Conservation (phyloP, 164 flowering plant species). For the Tetracentron sinense region DNA sequence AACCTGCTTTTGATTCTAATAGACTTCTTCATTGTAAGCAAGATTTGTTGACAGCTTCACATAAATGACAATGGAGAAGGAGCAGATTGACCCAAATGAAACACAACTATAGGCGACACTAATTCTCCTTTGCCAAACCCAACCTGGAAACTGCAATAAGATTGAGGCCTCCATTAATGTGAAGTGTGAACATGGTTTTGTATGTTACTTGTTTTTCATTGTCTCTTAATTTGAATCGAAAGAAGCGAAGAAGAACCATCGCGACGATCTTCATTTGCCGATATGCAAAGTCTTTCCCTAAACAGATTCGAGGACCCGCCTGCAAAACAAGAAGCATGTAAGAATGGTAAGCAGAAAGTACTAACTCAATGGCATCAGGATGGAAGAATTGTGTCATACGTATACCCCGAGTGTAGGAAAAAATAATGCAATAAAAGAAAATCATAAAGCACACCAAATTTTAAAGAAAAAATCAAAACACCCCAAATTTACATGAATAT, state of each 20-base stretch:
- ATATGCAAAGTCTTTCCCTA: slow-evolving; percentile 78
- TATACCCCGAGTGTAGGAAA: too few relatives aligned
- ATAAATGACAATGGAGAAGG: neutral
- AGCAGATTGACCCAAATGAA: neutral
- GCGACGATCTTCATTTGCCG: slow-evolving; percentile 74
- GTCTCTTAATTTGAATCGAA: slow-evolving; percentile 53
- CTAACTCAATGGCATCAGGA: too few relatives aligned
- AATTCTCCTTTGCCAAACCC: slow-evolving; percentile 5
- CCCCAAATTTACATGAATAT: too few relatives aligned
- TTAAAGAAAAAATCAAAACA: too few relatives aligned
- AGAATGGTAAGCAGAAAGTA: too few relatives aligned
- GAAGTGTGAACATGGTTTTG: slow-evolving; percentile 68
- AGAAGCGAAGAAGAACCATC: slow-evolving; percentile 46
- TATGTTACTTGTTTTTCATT: slow-evolving; percentile 39
- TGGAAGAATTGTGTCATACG: too few relatives aligned
- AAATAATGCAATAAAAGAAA: too few relatives aligned
- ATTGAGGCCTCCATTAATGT: slow-evolving; percentile 53
- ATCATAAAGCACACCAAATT: too few relatives aligned
- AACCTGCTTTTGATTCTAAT: too few relatives aligned
- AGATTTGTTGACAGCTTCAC: too few relatives aligned
- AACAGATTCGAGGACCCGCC: slow-evolving; percentile 76
- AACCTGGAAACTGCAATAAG: slow-evolving; percentile 44
- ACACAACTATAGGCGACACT: neutral
- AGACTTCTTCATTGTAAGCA: too few relatives aligned
- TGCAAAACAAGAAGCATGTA: slow-evolving; percentile 22